Percentiles rank a stretch among this genome's conserved stretches.
Conservation (phyloP, 2,329 filamentous ascomycete species). For the Aspergillus luchuensis region DNA sequence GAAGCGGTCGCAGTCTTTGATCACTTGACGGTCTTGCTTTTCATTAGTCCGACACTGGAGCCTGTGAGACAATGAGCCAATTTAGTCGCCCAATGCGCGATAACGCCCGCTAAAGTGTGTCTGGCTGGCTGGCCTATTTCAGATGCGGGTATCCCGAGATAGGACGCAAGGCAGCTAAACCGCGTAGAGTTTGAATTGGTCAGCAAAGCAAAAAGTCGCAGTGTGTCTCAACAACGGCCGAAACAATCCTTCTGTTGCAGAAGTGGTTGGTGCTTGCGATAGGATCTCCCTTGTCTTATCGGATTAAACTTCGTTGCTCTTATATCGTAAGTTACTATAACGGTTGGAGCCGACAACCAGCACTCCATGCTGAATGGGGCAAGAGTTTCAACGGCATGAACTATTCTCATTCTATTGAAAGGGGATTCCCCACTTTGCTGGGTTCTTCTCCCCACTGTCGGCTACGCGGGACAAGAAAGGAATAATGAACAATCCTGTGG, state of each 20-base stretch:
- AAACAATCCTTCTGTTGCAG: background rate
- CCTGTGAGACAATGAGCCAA: background rate
- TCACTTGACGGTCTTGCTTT: conserved; percentile 7
- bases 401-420: too few relatives aligned
- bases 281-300: too few relatives aligned
- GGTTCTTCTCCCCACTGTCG: too few relatives aligned
- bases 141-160: conserved; percentile 4
- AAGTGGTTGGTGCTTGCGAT: too few relatives aligned
- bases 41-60: background rate
- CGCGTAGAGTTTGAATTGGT: background rate
- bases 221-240: background rate
- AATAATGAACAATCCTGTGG: too few relatives aligned
- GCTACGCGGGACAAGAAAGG: too few relatives aligned
- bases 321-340: too few relatives aligned
- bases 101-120: background rate
- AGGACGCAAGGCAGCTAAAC: conserved; percentile 3
- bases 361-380: background rate
- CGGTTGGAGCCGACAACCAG: background rate
- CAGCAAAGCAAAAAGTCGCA: background rate
- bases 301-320: too few relatives aligned
- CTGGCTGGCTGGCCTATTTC: background rate
- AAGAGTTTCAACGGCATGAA: too few relatives aligned
- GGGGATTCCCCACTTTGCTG: too few relatives aligned
- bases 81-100: background rate
- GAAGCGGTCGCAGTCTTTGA: conserved; percentile 1